A percentile compares a stretch with the other conserved stretches of the same genome.
Conservation (phyloP, 2,329 filamentous ascomycete species). For the Penicillium polonicum region DNA sequence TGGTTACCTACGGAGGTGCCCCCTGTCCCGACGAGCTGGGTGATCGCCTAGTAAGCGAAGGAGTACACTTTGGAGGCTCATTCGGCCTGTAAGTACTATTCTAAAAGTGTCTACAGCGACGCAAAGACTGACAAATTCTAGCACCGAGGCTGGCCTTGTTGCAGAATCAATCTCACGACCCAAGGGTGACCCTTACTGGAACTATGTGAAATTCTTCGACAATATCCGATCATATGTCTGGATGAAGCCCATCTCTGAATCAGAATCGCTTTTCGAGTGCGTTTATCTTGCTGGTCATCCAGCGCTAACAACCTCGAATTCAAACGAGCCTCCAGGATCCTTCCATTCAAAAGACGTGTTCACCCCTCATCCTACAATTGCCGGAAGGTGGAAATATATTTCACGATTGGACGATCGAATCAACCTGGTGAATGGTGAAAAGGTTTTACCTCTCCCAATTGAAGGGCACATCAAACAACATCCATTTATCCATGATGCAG, state of each 20-base stretch:
- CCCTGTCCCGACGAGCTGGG: slow-evolving; percentile 46
- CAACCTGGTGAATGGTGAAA: slow-evolving; percentile 36
- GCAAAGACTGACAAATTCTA: slow-evolving; percentile 19
- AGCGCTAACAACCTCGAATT: slow-evolving; percentile 34
- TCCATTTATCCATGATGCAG: slow-evolving; percentile 32
- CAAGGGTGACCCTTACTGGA: slow-evolving; percentile 42
- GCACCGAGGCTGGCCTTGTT: slow-evolving; percentile 46
- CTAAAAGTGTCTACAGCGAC: background rate
- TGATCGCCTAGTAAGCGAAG: slow-evolving; percentile 38
- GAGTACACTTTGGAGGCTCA: slow-evolving; percentile 40
- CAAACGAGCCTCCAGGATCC: slow-evolving; percentile 33
- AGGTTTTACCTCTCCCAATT: slow-evolving; percentile 35
- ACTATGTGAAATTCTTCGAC: slow-evolving; percentile 43
- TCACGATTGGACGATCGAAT: slow-evolving; percentile 36
- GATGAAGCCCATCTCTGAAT: slow-evolving; percentile 36
- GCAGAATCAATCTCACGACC: slow-evolving; percentile 45
- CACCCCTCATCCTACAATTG: slow-evolving; percentile 30
- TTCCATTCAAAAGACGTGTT: slow-evolving; percentile 38
- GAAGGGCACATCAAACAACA: slow-evolving; percentile 36
- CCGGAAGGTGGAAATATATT: slow-evolving; percentile 35
- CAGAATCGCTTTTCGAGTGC: slow-evolving; percentile 28
- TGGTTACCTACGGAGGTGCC: slow-evolving; percentile 45
- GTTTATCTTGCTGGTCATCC: slow-evolving; percentile 35
- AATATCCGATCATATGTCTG: slow-evolving; percentile 38
- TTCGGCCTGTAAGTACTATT: slow-evolving; percentile 41